These are phyloP conservation scores for Prunus yedoensis DNA, from an alignment of 331 rosid species.

Conservation along the genomic window DNA sequence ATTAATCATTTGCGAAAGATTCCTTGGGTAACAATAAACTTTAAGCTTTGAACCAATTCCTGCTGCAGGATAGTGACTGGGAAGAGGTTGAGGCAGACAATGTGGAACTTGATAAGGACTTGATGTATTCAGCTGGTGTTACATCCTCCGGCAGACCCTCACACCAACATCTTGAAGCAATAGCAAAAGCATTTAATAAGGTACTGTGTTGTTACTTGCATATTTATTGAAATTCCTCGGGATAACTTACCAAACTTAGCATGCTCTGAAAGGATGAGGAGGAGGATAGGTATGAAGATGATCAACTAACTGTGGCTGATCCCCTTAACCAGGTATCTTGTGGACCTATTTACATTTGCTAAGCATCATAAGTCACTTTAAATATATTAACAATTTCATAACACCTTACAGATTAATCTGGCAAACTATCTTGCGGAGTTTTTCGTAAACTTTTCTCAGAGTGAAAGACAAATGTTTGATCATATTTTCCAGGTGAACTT, in stretches of 20 bases:
- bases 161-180: constrained; percentile 75
- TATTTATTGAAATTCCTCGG: neutral
- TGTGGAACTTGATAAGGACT: constrained; percentile 44
- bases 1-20: constrained; percentile 16
- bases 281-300: constrained; percentile 77
- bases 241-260: constrained; percentile 28
- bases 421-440: constrained; percentile 69
- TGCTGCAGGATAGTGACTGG: constrained; percentile 86
- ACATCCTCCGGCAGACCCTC: constrained; percentile 56
- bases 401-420: constrained; percentile 65
- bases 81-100: constrained; percentile 69
- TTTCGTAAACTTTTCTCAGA: constrained; percentile 56
- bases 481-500: constrained; percentile 62
- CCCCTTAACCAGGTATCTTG: constrained; percentile 79
- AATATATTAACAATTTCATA: constrained; percentile 9
- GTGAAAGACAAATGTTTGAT: constrained; percentile 57
- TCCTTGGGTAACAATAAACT: constrained; percentile 17
- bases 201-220: constrained; percentile 31
- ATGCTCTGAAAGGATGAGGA: constrained; percentile 59
- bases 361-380: neutral
- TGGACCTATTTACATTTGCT: constrained; percentile 4
- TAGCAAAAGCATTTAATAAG: constrained; percentile 78
- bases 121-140: constrained; percentile 50
- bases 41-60: constrained; percentile 7
- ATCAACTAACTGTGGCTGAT: constrained; percentile 65